These are phyloP conservation scores for Cercospora zeina DNA, from an alignment of 2,329 filamentous ascomycete genomes.

Conservation along the genomic window DNA sequence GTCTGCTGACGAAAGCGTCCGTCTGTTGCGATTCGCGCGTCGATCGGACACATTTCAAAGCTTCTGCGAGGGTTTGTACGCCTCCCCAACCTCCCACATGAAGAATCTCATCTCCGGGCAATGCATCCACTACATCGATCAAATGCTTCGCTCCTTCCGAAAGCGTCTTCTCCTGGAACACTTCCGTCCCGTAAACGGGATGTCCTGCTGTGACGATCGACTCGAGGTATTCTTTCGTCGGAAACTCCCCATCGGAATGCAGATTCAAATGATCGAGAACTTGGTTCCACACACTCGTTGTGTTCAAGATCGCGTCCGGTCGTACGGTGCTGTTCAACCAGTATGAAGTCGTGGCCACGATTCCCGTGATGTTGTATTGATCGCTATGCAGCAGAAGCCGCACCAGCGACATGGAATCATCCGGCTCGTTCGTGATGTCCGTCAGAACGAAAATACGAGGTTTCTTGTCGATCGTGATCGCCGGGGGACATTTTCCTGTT, in stretches of 20 bases:
- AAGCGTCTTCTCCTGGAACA: not conserved
- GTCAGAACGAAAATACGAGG: conserved; percentile 27
- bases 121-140: conserved; percentile 11
- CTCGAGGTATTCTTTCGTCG: conserved; percentile 27
- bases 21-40: conserved; percentile 38
- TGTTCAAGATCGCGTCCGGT: conserved; percentile 34
- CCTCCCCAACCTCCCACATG: conserved; percentile 56
- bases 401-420: conserved; percentile 34
- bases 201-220: conserved; percentile 15
- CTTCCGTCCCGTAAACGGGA: conserved; percentile 16
- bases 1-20: conserved; percentile 43
- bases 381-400: conserved; percentile 25
- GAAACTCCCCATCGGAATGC: conserved; percentile 41
- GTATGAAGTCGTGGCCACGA: conserved; percentile 20
- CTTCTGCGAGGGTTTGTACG: conserved; percentile 54
- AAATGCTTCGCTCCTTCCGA: conserved; percentile 15
- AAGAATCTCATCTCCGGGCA: conserved; percentile 32
- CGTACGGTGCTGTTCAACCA: conserved; percentile 22
- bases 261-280: conserved; percentile 47
- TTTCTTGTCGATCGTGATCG: conserved; percentile 15
- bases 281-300: conserved; percentile 36
- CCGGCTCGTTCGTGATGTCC: conserved; percentile 36
- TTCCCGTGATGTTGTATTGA: conserved; percentile 21
- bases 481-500: not conserved
- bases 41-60: conserved; percentile 45